These are phyloP conservation scores for Trichothecium roseum DNA, from an alignment of 2,329 filamentous ascomycete species.

Conservation along the genomic window DNA sequence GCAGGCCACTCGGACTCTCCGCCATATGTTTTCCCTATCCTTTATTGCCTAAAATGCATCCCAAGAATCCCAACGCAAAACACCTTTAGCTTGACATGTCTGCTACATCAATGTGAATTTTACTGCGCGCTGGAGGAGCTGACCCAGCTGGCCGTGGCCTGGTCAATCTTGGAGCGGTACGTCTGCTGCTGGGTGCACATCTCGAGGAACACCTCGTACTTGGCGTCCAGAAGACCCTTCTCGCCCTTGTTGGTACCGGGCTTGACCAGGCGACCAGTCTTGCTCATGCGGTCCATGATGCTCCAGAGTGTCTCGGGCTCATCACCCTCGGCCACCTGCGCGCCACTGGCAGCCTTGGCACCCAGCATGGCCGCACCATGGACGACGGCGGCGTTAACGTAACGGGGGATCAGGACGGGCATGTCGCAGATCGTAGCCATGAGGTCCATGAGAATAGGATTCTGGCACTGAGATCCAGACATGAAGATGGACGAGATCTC, in stretches of 20 bases:
- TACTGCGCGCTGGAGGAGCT: too few species aligned
- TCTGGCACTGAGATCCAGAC: conserved; percentile 97
- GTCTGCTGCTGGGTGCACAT: conserved; percentile 78
- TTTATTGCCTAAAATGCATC: not conserved
- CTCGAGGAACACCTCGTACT: conserved; percentile 94
- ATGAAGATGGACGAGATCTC: conserved; percentile 91
- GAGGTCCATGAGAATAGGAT: conserved; percentile 81
- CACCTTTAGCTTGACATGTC: too few species aligned
- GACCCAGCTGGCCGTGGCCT: conserved; percentile 32
- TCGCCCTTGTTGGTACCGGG: conserved; percentile 75
- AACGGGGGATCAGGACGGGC: conserved; percentile 87
- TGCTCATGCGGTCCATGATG: conserved; percentile 97
- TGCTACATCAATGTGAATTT: too few species aligned
- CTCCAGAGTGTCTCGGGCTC: conserved; percentile 83
- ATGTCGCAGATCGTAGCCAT: conserved; percentile 85
- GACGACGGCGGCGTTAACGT: conserved; percentile 91
- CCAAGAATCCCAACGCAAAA: not conserved
- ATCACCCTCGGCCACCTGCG: conserved; percentile 45
- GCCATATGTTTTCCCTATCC: too few species aligned
- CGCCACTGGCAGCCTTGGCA: conserved; percentile 86
- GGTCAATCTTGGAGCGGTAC: conserved; percentile 72
- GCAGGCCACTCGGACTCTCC: too few species aligned
- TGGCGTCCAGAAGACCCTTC: conserved; percentile 71
- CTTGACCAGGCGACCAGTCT: conserved; percentile 75
- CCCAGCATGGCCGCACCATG: conserved; percentile 98